Evolutionary conservation across 2,329 filamentous ascomycete genomes (phyloP).

Genomic region (Pseudogymnoascus sp.): DNA sequence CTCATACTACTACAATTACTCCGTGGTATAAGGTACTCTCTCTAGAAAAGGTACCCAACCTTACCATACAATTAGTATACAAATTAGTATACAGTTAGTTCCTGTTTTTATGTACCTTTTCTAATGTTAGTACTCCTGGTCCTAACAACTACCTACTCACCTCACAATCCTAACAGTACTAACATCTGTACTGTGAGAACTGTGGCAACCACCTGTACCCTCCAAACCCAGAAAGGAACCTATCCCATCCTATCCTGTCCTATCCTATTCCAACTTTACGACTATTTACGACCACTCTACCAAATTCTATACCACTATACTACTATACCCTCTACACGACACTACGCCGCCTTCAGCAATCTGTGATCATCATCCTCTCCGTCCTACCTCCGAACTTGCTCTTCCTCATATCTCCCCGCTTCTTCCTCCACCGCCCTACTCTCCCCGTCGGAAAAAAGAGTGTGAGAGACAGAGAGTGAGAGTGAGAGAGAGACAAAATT

Average conservation of each 20-base stretch:
- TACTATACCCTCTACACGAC: not conserved
- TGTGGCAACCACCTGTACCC: not conserved
- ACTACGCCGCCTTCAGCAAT: not conserved
- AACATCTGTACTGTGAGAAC: not conserved
- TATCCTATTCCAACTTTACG: not conserved
- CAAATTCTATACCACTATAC: not conserved
- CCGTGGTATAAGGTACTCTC: not conserved
- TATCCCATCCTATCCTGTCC: not conserved
- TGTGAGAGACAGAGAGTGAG: not conserved
- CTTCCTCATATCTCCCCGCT: not conserved
- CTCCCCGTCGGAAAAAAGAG: not conserved
- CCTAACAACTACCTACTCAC: no score
- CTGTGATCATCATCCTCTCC: not conserved
- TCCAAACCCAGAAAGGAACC: not conserved
- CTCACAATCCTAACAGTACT: not conserved
- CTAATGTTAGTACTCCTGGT: not conserved
- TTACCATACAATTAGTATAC: not conserved
- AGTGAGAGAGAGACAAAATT: not conserved
- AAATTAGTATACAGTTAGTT: not conserved
- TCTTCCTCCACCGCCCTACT: not conserved
- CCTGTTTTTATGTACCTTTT: not conserved
- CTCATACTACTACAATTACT: no score
- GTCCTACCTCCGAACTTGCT: not conserved
- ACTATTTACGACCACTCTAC: constrained; percentile 5
- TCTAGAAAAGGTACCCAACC: not conserved